phyloP scores from a whole-genome alignment of 192 early-diverging fungal genomes.

The Coemansia erecta region DNA sequence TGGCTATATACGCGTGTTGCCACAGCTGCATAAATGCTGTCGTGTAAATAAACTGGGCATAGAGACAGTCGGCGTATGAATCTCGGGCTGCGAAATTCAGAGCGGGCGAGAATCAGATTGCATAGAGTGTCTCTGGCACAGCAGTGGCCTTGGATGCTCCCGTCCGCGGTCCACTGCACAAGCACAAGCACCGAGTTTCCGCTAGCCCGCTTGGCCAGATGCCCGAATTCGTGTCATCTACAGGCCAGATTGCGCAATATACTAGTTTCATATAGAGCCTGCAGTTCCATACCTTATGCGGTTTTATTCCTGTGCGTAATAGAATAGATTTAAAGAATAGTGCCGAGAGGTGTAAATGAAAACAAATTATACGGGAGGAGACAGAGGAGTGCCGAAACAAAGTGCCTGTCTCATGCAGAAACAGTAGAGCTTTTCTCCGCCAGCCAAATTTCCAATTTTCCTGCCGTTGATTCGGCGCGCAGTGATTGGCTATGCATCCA shows the following conservation, averaged over 20 bases:
- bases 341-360: constrained; percentile 1
- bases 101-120: too few relatives aligned
- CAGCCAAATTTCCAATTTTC: constrained; percentile 7
- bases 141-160: too few relatives aligned
- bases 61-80: too few relatives aligned
- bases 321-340: not conserved
- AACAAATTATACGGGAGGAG: constrained; percentile 6
- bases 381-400: not conserved
- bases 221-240: constrained; percentile 12
- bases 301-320: constrained; percentile 5
- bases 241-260: not conserved
- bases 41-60: too few relatives aligned
- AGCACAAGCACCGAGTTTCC: too few relatives aligned
- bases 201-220: not conserved
- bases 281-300: constrained; percentile 8
- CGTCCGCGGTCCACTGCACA: too few relatives aligned
- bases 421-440: not conserved
- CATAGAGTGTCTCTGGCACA: too few relatives aligned
- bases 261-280: not conserved
- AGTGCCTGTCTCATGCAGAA: constrained; percentile 8
- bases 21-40: too few relatives aligned
- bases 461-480: constrained; percentile 34
- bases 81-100: too few relatives aligned
- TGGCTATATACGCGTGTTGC: too few relatives aligned
- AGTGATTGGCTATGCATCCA: constrained; percentile 32